These are phyloP conservation scores for Solanum tarijense DNA, from an alignment of 257 asterid species.

Conservation along the genomic window DNA sequence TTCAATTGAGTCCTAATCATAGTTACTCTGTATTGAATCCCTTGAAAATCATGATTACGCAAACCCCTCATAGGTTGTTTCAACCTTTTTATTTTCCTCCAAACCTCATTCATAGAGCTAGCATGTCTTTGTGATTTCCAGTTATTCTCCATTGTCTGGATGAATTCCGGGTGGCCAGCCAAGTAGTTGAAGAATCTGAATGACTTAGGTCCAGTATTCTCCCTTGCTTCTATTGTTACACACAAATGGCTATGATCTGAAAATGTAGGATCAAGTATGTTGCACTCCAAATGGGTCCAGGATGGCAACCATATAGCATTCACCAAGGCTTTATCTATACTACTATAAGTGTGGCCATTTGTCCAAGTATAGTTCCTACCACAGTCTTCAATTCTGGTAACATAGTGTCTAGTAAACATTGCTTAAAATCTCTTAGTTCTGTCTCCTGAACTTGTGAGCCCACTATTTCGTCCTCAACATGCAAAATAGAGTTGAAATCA, in stretches of 20 bases:
- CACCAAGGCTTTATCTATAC: background rate
- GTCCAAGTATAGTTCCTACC: background rate
- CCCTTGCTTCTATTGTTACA: background rate
- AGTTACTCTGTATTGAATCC: no score
- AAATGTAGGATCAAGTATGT: background rate
- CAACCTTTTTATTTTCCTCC: no score
- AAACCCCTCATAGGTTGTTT: no score
- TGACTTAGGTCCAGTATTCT: background rate
- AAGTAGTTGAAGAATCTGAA: no score
- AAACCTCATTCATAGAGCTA: background rate
- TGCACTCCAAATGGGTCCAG: background rate
- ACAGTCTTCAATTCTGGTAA: no score
- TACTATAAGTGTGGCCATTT: background rate
- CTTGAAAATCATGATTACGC: background rate
- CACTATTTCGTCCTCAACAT: background rate
- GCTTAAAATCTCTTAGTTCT: background rate
- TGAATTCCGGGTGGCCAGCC: background rate
- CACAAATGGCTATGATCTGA: background rate
- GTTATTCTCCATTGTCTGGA: background rate
- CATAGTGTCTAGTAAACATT: background rate
- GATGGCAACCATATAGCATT: background rate
- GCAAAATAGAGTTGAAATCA: background rate
- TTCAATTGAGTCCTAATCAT: background rate
- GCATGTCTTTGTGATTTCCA: background rate
- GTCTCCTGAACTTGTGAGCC: background rate